Conservation (phyloP, 2,329 filamentous ascomycete genomes). For the Phaeophleospora eucalypticola region DNA sequence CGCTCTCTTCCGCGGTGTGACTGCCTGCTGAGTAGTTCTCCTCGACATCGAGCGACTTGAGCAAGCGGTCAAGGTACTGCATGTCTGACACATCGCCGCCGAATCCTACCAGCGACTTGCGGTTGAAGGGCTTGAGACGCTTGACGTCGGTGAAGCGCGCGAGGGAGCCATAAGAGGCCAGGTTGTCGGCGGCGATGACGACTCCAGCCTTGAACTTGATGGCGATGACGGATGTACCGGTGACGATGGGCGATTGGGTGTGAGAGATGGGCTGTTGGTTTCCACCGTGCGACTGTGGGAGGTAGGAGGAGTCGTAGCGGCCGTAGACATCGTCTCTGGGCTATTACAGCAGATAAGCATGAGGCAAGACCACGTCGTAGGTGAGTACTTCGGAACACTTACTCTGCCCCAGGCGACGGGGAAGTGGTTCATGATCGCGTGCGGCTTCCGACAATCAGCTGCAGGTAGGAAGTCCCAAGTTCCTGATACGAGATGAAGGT, state of each 20-base stretch:
- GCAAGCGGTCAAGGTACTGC: conserved; percentile 94
- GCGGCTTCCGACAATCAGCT: too few relatives aligned
- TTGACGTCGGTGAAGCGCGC: conserved; percentile 96
- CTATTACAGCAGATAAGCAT: conserved; percentile 51
- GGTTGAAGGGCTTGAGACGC: conserved; percentile 84
- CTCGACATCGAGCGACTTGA: conserved; percentile 78
- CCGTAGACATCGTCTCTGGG: conserved; percentile 97
- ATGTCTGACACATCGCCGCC: conserved; percentile 97
- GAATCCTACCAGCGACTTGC: conserved; percentile 81
- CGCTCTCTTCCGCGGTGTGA: conserved; percentile 70
- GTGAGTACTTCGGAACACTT: conserved; percentile 32
- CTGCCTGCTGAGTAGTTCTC: conserved; percentile 70
- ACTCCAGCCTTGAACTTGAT: conserved; percentile 96
- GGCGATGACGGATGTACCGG: conserved; percentile 89
- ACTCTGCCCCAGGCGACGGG: conserved; percentile 64
- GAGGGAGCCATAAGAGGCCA: conserved; percentile 93
- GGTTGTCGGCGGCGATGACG: conserved; percentile 93
- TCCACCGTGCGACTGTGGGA: conserved; percentile 56
- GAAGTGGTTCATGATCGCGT: conserved; percentile 58
- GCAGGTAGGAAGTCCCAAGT: too few relatives aligned
- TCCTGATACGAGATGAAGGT: too few relatives aligned
- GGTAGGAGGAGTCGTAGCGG: conserved; percentile 81
- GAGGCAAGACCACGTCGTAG: conserved; percentile 27
- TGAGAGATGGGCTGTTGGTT: conserved; percentile 64
- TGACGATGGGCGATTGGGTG: conserved; percentile 90